Evolutionary conservation across 768 basidiomycete species (phyloP), one percentile per base, ranked within the genome.

Genomic region (Mycena filopes): DNA sequence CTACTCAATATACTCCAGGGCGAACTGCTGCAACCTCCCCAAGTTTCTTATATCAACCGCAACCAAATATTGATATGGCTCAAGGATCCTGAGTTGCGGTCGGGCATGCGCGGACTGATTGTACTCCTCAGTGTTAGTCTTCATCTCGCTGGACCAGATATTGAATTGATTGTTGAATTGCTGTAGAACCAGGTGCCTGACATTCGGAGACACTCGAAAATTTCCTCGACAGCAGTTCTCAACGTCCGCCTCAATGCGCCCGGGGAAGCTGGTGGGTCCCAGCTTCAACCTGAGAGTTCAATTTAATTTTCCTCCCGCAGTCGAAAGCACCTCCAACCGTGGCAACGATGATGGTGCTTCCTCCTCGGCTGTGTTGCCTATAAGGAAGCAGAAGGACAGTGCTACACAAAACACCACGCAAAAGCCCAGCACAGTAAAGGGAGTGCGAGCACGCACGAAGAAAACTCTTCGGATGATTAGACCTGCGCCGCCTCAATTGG

Each of bases 21-120:
- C 13, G 15, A 26, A 20, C 11, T 15, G 10, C 1, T 58, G 4
- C 36, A n/a, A 4, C 56, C 55, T 16, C 55, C 56, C 8, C 28
- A 25, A 21, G 31, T 46, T 15, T 33, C 43, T 4, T 46, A 3
- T 12, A 15, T 56, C 43, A 33, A 58, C n/a, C 31, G 46, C 13
- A 47, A 58, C 25, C 45, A 58, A 25, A 36, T 58, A 16, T 40
- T 38, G 20, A 0, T 58, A 15, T 47, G 45, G 33, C 23, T 58
- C 8, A 15, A 11, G 6, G 16, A 58, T 21, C 31, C 21, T 9
- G 25, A 12, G 20, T 48, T 40, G 11, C 16, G 28, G n/a, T n/a
- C n/a, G 15, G 31, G 8, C 21, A 20, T n/a, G 7, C 8, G 18
- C 26, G 55, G 55, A 55, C 18, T 23, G n/a, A 28, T 43, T 8